Base-by-base conservation (phyloP, 306 rosid species). In the Gleditsia sinensis region DNA sequence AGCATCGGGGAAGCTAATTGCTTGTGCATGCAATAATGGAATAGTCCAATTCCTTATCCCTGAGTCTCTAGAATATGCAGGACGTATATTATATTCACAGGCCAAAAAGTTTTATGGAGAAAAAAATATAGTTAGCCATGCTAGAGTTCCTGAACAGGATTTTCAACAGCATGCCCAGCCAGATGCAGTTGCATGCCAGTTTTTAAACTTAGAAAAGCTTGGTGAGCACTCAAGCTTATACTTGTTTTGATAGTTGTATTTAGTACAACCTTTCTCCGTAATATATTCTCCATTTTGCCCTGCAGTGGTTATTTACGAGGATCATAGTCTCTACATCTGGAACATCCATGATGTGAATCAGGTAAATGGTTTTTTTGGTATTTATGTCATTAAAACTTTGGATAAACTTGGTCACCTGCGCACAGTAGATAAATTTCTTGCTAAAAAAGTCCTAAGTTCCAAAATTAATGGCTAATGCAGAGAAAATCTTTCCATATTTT, bases 21-120 rank as follows among this genome's bases (percentile, higher is more conserved):
- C 94, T 67, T 91, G 96, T 86, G 92, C 96, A 23, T 91, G 96
- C 86, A 82, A 80, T 78, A 78, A 82, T 45, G 94, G 96, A 86
- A 67, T 71, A 43, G 92, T 91, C 54, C 87, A 82, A 54, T 76
- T 91, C 71, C 82, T 80, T 72, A 39, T 75, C 72, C 78, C 79
- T 11, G 75, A 76, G 43, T 83, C 85, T 82, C 88, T 91, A 45
- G 86, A 83, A 80, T 76, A 80, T 3, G 59, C 60, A 14, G 90
- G 94, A 77, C 83, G 76, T 74, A 78, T 87, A 62, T 40, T 78
- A 23, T 82, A 88, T 83, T 84, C 94, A 58, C 86, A 79, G 79
- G 78, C 78, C 77, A 84, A 88, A 50, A 79, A 21, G 51, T 61
- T 72, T 43, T 48, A 61, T 49, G 86, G 32, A 32, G 84, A 71